Percentiles rank a stretch among this genome's conserved stretches.
phyloP scores from a whole-genome alignment of 805 yeast genomes.

The Torulaspora microellipsoides region DNA sequence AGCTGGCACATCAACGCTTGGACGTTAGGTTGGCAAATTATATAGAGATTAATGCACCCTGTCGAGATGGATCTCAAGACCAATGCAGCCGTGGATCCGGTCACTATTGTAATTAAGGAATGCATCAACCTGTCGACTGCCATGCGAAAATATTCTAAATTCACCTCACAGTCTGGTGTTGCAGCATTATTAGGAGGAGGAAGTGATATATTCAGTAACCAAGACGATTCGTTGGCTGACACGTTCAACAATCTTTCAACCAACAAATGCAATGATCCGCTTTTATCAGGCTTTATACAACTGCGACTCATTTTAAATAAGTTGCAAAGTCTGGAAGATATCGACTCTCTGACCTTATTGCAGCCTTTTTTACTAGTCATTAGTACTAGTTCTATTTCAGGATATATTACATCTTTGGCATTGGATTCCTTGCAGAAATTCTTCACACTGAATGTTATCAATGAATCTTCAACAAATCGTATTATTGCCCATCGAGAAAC shows the following conservation, averaged over 20 bases:
- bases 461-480: constrained; percentile 52
- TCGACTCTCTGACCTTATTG: constrained; percentile 68
- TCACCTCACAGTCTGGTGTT: constrained; percentile 60
- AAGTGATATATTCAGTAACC: constrained; percentile 45
- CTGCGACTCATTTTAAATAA: constrained; percentile 66
- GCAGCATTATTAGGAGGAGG: constrained; percentile 79
- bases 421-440: constrained; percentile 71
- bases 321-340: constrained; percentile 44
- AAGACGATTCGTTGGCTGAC: constrained; percentile 38
- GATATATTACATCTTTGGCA: constrained; percentile 78
- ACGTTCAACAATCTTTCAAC: constrained; percentile 32
- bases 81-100: constrained; percentile 56
- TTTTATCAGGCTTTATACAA: constrained; percentile 74
- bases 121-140: constrained; percentile 82
- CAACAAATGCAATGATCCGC: constrained; percentile 44
- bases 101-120: constrained; percentile 81
- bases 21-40: too few species aligned
- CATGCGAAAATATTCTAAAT: constrained; percentile 80
- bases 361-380: constrained; percentile 85
- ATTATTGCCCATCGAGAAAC: constrained; percentile 47
- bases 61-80: too few species aligned
- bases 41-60: too few species aligned
- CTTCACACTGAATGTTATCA: constrained; percentile 64
- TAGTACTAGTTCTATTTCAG: constrained; percentile 80
- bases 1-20: too few species aligned